Evolutionary conservation across 371 early-diverging fungal species (phyloP), one percentile per base, ranked within the genome.

Genomic region (Apophysomyces trapeziformis): DNA sequence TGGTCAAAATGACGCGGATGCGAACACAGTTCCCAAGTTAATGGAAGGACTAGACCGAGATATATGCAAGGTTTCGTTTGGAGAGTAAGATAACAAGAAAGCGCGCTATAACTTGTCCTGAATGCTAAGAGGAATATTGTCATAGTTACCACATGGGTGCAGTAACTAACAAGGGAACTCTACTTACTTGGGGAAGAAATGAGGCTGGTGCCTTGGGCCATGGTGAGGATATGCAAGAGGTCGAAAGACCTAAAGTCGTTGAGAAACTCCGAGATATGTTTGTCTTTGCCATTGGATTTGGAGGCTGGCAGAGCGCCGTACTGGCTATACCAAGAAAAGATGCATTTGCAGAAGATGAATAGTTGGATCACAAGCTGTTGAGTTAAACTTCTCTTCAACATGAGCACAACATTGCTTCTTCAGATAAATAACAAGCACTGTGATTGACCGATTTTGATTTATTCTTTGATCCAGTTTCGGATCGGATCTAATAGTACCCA

Each of bases 141-240:
- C 3, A 13, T 57, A 79, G 80, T 56, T 78, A 82, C 54, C 83
- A 82, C 60, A 65, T 57, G 37, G 83, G 83, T 37, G 83, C 83
- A 26, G 37, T 82, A 41, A 82, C 83, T 11, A 79, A 68, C 50
- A 38, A 73, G 46, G 83, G 83, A 9, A 38, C 68, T 12, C 18
- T 82, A 37, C 60, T 78, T 32, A 79, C 83, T 6, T 82, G 83
- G 83, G 83, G 83, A 14, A 59, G 35, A 0, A 71, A 69, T 56
- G 75, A 74, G 44, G 38, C 67, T 39, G 79, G 79, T 43, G 83
- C 83, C 8, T 64, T 82, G 16, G 83, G 83, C 12, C 78, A 75
- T 43, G 69, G 11, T 11, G 63, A 61, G 9, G 50, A 43, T 5
- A 57, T 61, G 21, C 21, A 60, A 12, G 61, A 60, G 2, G 43